These are phyloP conservation scores for Lentinula raphanica DNA, from an alignment of 768 basidiomycete genomes.

Conservation along the genomic window DNA sequence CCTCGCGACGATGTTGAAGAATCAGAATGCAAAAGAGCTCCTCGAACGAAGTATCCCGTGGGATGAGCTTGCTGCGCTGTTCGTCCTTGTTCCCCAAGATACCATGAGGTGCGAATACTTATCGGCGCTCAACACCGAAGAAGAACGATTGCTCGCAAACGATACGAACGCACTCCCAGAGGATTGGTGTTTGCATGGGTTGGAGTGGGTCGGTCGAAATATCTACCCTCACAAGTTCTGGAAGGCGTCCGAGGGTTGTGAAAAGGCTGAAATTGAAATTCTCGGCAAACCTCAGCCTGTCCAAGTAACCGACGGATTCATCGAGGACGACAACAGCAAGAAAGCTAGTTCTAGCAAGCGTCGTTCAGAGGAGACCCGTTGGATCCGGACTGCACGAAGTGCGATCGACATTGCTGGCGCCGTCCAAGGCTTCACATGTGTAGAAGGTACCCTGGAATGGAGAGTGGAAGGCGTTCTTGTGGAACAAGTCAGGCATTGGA, in stretches of 20 bases:
- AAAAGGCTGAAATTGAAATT: slow-evolving; percentile 69
- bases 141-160: slow-evolving; percentile 63
- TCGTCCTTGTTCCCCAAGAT: slow-evolving; percentile 53
- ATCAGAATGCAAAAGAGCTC: slow-evolving; percentile 51
- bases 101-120: slow-evolving; percentile 45
- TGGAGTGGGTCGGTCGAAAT: slow-evolving; percentile 91
- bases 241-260: slow-evolving; percentile 66
- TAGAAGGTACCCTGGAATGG: slow-evolving; percentile 56
- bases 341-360: slow-evolving; percentile 15
- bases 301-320: slow-evolving; percentile 68
- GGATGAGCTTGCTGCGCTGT: slow-evolving; percentile 57
- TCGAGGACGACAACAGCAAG: slow-evolving; percentile 69
- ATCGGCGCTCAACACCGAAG: slow-evolving; percentile 19
- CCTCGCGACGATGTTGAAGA: slow-evolving; percentile 69
- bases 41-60: slow-evolving; percentile 83
- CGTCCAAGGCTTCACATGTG: slow-evolving; percentile 75
- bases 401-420: slow-evolving; percentile 59
- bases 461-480: slow-evolving; percentile 57
- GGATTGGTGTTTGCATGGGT: slow-evolving; percentile 93
- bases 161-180: slow-evolving; percentile 77
- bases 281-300: slow-evolving; percentile 55
- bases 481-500: slow-evolving; percentile 67
- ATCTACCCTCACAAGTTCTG: slow-evolving; percentile 94
- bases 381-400: slow-evolving; percentile 70
- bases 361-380: slow-evolving; percentile 38